Evolutionary conservation across 2,329 filamentous ascomycete species (phyloP), one percentile per base, ranked within the genome.

Genomic region (Colletotrichum cordylinicola): DNA sequence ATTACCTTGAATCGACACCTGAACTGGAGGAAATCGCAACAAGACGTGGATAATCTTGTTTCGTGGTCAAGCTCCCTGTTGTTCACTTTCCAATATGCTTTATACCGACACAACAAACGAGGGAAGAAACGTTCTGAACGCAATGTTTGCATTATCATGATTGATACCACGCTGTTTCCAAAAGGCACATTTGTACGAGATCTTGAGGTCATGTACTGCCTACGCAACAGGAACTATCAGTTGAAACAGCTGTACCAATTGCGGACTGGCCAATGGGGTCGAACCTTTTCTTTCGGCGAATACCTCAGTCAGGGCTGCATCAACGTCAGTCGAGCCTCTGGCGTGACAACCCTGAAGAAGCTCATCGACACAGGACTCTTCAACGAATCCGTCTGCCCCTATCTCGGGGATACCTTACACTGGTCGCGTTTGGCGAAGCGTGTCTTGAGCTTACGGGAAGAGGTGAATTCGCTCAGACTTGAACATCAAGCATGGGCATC

Each of bases 81-180:
- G 2, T 56, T 56, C 8, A 27, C 52, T 21, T 21, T 56, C 0
- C 52, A 56, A 12, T 56, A 16, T 27, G 52, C 52, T 1, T 56
- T 56, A 21, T 56, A 56, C 52, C 1, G 52, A 1, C 39, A 43
- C 39, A 6, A 2, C 0, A 10, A 43, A 1, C 39, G 39, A n/a
- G 1, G 39, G 1, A 43, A 43, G 39, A 1, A 2, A 2, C 39
- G 18, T 27, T 8, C 24, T n/a, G 13, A 0, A 27, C 52, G 1
- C 21, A 6, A 15, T 27, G 52, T 27, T 1, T 21, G 2, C 10
- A 56, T 56, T 6, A 56, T 56, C 21, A 27, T 56, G 21, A 27
- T 56, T 1, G 52, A 56, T 5, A 56, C 52, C 1, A 2, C n/a
- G 4, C 3, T 8, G 13, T 24, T 56, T 1, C 52, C 52, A 1